A percentile compares a stretch with the other conserved stretches of the same genome.
Evolutionary conservation across 768 basidiomycete species (phyloP).

Genomic region (Thelephora aurantiotincta): DNA sequence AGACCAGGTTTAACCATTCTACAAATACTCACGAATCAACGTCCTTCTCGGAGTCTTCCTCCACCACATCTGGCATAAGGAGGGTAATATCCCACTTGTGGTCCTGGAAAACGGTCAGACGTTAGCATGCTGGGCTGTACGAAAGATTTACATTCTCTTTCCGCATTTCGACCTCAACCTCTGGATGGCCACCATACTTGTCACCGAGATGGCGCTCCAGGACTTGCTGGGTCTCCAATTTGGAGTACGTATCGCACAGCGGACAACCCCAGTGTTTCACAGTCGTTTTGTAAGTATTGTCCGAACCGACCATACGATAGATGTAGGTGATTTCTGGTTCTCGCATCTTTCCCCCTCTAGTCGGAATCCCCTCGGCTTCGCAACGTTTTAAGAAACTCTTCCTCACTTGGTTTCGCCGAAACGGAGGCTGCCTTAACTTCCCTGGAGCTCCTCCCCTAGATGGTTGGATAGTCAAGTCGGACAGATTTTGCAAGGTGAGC

Average conservation of each 20-base stretch:
- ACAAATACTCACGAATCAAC: not conserved
- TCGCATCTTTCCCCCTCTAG: conserved; percentile 10
- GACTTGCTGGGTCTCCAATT: conserved; percentile 27
- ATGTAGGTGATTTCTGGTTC: not conserved
- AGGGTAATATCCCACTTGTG: not conserved
- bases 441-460: not conserved
- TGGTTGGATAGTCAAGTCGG: too few relatives aligned
- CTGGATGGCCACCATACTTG: conserved; percentile 28
- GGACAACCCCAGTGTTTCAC: conserved; percentile 34
- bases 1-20: not conserved
- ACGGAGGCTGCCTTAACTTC: conserved; percentile 28
- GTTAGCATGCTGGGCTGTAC: not conserved
- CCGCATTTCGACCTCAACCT: conserved; percentile 24
- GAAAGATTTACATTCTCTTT: conserved; percentile 12
- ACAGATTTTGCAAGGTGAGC: too few relatives aligned
- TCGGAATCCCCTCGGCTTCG: conserved; percentile 20
- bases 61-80: not conserved
- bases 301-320: not conserved
- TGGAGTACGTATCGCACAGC: conserved; percentile 32
- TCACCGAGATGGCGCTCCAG: conserved; percentile 29
- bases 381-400: conserved; percentile 34
- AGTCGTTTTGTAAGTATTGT: conserved; percentile 4
- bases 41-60: conserved; percentile 1
- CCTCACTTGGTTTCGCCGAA: conserved; percentile 37
- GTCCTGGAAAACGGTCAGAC: not conserved